Base-by-base conservation (phyloP, 2,329 filamentous ascomycete genomes). In the Neobulgaria alba region DNA sequence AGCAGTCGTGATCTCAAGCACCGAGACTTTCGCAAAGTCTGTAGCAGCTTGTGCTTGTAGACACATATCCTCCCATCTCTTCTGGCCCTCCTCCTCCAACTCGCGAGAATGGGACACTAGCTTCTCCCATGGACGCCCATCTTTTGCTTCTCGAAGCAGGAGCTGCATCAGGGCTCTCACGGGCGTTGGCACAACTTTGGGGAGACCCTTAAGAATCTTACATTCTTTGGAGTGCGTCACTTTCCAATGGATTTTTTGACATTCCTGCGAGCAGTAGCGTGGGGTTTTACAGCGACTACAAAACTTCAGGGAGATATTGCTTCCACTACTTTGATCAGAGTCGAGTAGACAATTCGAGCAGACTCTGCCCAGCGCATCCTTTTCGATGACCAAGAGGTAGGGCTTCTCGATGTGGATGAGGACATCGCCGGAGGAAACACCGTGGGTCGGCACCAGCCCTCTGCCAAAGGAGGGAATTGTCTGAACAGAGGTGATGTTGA, bases 191-290 rank as follows among this genome's bases (percentile, higher is more conserved):
- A 60, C 54, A 33, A 57, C 54, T 33, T 54, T 56, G 15, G 68
- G 61, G 15, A 69, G 63, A 35, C 62, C 64, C 48, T 56, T 51
- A 45, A 71, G 62, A 21, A 63, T 57, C 19, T 59, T 58, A 62
- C 77, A 81, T 61, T 81, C 77, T 33, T 59, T 59, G 50, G 67
- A 65, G 60, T 81, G 77, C 30, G 66, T 62, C 2, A 57, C 55
- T 5, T 57, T 57, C 75, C 77, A 80, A 54, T 73, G 68, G 2
- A 65, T 61, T 17, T 62, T 61, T 59, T 81, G 77, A 59, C 77
- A 81, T 4, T 55, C 48, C 5, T 61, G 41, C 37, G 64, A 63
- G 61, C 77, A 81, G 63, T 81, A 81, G 18, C 62, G 65, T 3
- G 67, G 66, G 1, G 67, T 63, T 19, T 63, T 67, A 61, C 77